These are phyloP conservation scores for Salmacisia buchloeana DNA, from an alignment of 1,284 basidiomycete genomes.

Conservation along the genomic window DNA sequence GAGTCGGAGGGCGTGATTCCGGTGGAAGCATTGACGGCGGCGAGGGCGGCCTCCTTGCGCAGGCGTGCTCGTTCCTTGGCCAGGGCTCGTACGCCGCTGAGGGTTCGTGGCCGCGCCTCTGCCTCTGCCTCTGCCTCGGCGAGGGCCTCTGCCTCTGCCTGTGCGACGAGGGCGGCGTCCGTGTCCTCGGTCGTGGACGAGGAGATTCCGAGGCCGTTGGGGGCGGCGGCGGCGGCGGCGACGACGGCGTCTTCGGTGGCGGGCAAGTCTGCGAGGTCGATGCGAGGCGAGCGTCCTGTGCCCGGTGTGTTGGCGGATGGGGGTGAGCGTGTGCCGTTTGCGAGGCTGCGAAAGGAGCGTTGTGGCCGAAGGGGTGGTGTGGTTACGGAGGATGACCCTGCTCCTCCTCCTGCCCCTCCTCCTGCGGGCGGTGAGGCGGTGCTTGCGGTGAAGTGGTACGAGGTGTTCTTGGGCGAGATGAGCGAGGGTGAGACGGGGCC, in stretches of 20 bases:
- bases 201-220: not conserved
- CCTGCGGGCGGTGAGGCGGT: too few relatives aligned
- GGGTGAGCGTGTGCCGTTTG: not conserved
- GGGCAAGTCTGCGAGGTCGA: not conserved
- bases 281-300: not conserved
- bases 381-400: too few relatives aligned
- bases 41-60: not conserved
- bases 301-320: not conserved
- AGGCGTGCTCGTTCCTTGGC: constrained; percentile 1
- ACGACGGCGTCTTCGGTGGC: not conserved
- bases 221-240: not conserved
- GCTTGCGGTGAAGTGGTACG: too few relatives aligned
- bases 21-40: not conserved
- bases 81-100: not conserved
- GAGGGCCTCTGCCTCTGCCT: constrained; percentile 1
- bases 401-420: too few relatives aligned
- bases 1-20: not conserved
- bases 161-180: not conserved
- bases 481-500: not conserved
- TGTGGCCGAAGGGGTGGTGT: not conserved
- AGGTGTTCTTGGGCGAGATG: too few relatives aligned
- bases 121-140: not conserved
- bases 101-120: not conserved
- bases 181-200: not conserved
- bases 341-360: not conserved